A percentile compares a stretch with the other conserved stretches of the same genome.
These are phyloP conservation scores for Trichoderma hamatum DNA, from an alignment of 2,329 filamentous ascomycete species.

Conservation along the genomic window DNA sequence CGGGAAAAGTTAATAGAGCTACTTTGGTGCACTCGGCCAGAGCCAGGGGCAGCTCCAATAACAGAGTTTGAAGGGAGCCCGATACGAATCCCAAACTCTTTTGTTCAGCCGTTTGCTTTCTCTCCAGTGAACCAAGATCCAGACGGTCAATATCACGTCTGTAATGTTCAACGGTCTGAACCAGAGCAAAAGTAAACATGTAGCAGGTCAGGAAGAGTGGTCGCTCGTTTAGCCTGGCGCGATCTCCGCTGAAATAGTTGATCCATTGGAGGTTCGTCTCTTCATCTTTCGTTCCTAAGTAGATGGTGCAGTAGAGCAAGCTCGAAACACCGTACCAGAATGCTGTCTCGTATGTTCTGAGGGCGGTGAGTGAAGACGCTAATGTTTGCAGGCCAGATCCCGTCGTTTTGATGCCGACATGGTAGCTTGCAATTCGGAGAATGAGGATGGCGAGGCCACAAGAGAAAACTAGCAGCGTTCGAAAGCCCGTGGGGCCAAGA, in stretches of 20 bases:
- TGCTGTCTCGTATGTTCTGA: conserved; percentile 68
- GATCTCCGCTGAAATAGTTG: conserved; percentile 69
- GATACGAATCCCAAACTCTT: conserved; percentile 34
- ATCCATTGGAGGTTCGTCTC: conserved; percentile 71
- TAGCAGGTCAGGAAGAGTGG: conserved; percentile 78
- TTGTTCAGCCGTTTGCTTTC: conserved; percentile 31
- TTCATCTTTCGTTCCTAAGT: conserved; percentile 69
- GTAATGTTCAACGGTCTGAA: conserved; percentile 72
- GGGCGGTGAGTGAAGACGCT: conserved; percentile 56
- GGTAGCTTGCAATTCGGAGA: conserved; percentile 82
- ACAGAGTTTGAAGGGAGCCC: conserved; percentile 42
- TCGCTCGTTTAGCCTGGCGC: conserved; percentile 80
- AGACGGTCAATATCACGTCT: conserved; percentile 74
- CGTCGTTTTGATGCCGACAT: conserved; percentile 73
- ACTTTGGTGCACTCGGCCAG: conserved; percentile 45
- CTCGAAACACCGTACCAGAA: conserved; percentile 79
- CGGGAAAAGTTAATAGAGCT: conserved; percentile 45
- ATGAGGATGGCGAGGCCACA: conserved; percentile 78
- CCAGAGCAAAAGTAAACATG: conserved; percentile 67
- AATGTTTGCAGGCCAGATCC: conserved; percentile 69
- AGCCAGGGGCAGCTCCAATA: conserved; percentile 46
- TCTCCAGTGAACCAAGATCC: conserved; percentile 37
- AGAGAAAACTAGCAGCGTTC: conserved; percentile 74
- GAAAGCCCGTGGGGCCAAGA: conserved; percentile 72
- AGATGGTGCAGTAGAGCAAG: conserved; percentile 78